Evolutionary conservation across 768 basidiomycete genomes (phyloP).

Genomic region (Rossbeevera mucosa): DNA sequence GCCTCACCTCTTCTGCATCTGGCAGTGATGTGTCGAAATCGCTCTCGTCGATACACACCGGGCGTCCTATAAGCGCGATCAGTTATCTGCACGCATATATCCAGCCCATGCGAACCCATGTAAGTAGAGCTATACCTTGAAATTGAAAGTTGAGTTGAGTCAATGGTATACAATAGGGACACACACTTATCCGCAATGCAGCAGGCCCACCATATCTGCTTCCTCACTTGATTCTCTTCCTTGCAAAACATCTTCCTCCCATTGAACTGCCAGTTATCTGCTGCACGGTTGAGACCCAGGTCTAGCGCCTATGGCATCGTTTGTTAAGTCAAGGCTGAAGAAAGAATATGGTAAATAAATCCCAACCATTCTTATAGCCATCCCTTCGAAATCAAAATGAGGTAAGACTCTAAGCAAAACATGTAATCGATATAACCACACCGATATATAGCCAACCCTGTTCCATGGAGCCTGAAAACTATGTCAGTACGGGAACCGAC

Average conservation of each 20-base stretch:
- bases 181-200: slow-evolving; percentile 64
- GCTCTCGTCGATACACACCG: slow-evolving; percentile 59
- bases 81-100: not conserved
- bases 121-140: slow-evolving; percentile 66
- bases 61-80: slow-evolving; percentile 46
- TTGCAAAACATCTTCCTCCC: slow-evolving; percentile 56
- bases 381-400: slow-evolving; percentile 36
- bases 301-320: slow-evolving; percentile 57
- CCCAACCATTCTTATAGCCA: slow-evolving; percentile 71
- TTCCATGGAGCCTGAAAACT: slow-evolving; percentile 54
- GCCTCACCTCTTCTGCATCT: slow-evolving; percentile 47
- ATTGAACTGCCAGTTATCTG: slow-evolving; percentile 67
- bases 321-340: slow-evolving; percentile 1
- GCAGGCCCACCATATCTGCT: slow-evolving; percentile 80
- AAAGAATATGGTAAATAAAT: not conserved
- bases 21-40: slow-evolving; percentile 70
- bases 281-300: slow-evolving; percentile 74
- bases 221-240: slow-evolving; percentile 65
- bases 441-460: slow-evolving; percentile 84
- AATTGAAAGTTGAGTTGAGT: slow-evolving; percentile 3
- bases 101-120: slow-evolving; percentile 46
- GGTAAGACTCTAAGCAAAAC: not conserved
- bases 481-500: slow-evolving; percentile 9
- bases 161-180: not conserved
- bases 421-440: slow-evolving; percentile 21